These are phyloP conservation scores for Podospora comata DNA, from an alignment of 495 filamentous ascomycete species.

Conservation along the genomic window DNA sequence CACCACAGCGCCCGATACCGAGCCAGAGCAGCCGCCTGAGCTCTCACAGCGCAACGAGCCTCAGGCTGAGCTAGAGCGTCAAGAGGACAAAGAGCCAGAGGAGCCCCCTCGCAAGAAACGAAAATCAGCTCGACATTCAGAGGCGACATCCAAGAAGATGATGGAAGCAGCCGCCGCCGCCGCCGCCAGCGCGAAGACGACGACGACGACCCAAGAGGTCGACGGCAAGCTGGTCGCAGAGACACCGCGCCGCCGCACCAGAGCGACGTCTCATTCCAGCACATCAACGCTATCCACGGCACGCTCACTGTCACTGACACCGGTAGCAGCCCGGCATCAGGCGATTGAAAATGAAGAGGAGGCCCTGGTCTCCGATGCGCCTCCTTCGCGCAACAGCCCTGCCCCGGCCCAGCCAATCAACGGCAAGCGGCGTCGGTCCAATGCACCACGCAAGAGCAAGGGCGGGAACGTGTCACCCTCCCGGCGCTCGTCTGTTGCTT, in stretches of 20 bases:
- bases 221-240: conserved; percentile 26
- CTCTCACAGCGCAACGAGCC: conserved; percentile 9
- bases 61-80: conserved; percentile 11
- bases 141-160: conserved; percentile 23
- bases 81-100: conserved; percentile 14
- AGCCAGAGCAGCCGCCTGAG: conserved; percentile 9
- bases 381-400: conserved; percentile 29
- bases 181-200: conserved; percentile 11
- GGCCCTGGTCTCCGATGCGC: conserved; percentile 16
- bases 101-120: conserved; percentile 33
- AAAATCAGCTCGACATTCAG: conserved; percentile 24
- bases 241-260: conserved; percentile 25
- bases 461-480: conserved; percentile 38
- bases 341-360: conserved; percentile 12
- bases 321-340: neutral
- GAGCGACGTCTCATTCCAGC: conserved; percentile 30
- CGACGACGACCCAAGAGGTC: conserved; percentile 18
- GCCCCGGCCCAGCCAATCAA: conserved; percentile 30
- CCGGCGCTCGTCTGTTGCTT: conserved; percentile 19
- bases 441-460: conserved; percentile 37
- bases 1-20: conserved; percentile 5
- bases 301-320: conserved; percentile 32
- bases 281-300: conserved; percentile 36
- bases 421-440: conserved; percentile 29
- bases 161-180: neutral